Evolutionary conservation across 805 yeast genomes (phyloP).

Genomic region (Zygoascus bituminiphila): DNA sequence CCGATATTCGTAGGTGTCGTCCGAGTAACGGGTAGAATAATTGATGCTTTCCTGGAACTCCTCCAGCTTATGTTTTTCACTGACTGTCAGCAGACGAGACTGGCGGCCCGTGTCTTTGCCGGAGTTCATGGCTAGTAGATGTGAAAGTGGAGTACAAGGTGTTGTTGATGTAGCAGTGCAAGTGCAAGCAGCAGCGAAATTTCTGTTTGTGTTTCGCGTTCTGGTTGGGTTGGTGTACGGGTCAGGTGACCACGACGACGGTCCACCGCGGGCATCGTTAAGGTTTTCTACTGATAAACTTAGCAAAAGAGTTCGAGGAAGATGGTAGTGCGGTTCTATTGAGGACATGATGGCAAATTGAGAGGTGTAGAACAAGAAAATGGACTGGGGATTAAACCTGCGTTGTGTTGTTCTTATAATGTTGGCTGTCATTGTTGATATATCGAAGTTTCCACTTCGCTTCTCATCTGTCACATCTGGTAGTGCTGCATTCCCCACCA

Average conservation of each 20-base stretch:
- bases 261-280: too few relatives aligned
- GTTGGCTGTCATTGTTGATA: too few relatives aligned
- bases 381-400: too few relatives aligned
- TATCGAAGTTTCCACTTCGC: too few relatives aligned
- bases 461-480: too few relatives aligned
- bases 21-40: constrained; percentile 77
- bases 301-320: not conserved
- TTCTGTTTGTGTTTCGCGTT: not conserved
- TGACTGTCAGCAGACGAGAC: constrained; percentile 64
- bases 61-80: constrained; percentile 76
- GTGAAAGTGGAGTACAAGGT: too few relatives aligned
- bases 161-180: too few relatives aligned
- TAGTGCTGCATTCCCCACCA: too few relatives aligned
- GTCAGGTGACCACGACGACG: not conserved
- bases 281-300: not conserved
- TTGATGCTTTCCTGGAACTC: constrained; percentile 93
- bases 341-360: too few relatives aligned
- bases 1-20: constrained; percentile 81
- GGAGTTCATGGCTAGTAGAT: not conserved
- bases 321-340: not conserved
- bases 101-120: not conserved
- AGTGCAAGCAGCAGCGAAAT: not conserved
- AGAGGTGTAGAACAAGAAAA: too few relatives aligned
- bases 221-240: not conserved
- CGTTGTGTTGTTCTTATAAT: too few relatives aligned